Evolutionary conservation across 2,329 filamentous ascomycete genomes (phyloP).

Genomic region (Talaromyces rugulosus): DNA sequence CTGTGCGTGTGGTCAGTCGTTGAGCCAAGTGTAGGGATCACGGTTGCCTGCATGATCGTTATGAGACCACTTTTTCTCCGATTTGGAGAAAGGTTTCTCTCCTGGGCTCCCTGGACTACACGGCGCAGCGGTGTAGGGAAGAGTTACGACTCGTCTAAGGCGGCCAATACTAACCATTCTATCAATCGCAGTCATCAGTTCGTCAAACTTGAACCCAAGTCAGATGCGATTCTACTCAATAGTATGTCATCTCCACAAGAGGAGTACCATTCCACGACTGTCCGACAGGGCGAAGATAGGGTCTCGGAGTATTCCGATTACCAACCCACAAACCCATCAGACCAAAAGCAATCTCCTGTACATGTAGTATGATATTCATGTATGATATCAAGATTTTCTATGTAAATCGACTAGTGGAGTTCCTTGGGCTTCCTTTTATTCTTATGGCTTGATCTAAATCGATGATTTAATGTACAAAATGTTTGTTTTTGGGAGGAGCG

Average conservation of each 20-base stretch:
- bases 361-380: too few species aligned
- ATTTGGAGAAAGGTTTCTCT: background rate
- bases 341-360: too few species aligned
- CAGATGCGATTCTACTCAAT: background rate
- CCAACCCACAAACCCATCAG: too few species aligned
- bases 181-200: background rate
- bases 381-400: too few species aligned
- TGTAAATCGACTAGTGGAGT: too few species aligned
- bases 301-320: too few species aligned
- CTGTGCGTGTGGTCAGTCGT: conserved; percentile 2
- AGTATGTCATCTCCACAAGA: background rate
- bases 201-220: background rate
- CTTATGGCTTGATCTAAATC: too few species aligned
- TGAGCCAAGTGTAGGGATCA: conserved; percentile 1
- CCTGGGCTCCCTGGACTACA: conserved; percentile 2
- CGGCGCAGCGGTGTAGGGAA: background rate
- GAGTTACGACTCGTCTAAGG: background rate
- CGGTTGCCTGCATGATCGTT: conserved; percentile 4
- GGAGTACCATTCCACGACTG: too few species aligned
- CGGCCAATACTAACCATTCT: background rate
- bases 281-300: too few species aligned
- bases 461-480: too few species aligned
- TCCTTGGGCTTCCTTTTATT: too few species aligned
- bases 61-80: conserved; percentile 1
- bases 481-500: too few species aligned